Percentiles rank a stretch among this genome's conserved stretches.
Conservation (phyloP, 2,329 filamentous ascomycete species). For the Sordariomycetes sp. region DNA sequence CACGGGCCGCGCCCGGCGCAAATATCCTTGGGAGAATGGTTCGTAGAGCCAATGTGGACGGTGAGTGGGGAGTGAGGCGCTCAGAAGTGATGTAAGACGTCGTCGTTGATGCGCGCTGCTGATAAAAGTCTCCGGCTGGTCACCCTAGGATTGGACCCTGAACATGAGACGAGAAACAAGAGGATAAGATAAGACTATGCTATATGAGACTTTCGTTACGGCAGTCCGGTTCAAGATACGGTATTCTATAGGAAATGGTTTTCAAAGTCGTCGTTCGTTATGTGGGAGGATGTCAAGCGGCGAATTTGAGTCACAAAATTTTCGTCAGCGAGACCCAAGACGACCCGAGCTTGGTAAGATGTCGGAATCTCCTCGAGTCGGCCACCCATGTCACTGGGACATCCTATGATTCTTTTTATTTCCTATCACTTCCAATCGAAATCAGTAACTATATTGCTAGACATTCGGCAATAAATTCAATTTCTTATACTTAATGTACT, state of each 20-base stretch:
- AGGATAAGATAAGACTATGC: background rate
- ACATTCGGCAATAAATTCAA: no score
- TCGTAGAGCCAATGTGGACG: slow-evolving; percentile 1
- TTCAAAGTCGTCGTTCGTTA: background rate
- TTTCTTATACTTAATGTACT: no score
- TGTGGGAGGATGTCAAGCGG: background rate
- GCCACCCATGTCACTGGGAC: no score
- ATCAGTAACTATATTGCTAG: no score
- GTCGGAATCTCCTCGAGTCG: no score
- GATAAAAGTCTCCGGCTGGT: background rate
- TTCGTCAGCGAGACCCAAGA: background rate
- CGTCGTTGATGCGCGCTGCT: background rate
- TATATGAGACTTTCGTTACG: background rate
- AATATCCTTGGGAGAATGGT: background rate
- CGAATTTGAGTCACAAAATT: background rate
- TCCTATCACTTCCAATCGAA: no score
- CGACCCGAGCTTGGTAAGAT: no score
- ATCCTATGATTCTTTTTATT: no score
- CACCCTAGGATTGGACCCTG: background rate
- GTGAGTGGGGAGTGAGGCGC: background rate
- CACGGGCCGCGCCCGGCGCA: slow-evolving; percentile 2
- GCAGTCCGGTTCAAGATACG: background rate
- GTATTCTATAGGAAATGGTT: background rate
- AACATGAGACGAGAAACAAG: background rate
- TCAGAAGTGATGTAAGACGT: background rate